phyloP scores from a whole-genome alignment of 768 basidiomycete genomes.

The button mushroom (Agaricus bisporus) region DNA sequence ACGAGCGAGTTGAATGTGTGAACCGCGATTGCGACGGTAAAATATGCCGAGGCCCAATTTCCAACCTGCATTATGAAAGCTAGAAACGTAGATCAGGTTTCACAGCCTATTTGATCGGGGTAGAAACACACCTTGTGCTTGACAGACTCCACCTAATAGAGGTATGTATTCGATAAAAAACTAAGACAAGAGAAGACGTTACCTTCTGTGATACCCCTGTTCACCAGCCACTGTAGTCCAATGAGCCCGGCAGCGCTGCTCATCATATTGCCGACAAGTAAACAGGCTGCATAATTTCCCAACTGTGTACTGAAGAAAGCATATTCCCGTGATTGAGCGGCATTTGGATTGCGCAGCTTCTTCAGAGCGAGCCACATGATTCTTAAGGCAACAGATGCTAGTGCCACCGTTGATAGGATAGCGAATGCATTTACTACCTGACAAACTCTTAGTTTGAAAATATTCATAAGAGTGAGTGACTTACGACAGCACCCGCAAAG shows the following conservation, averaged over 20 bases:
- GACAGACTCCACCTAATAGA: constrained; percentile 41
- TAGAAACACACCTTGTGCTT: constrained; percentile 45
- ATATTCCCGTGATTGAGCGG: constrained; percentile 34
- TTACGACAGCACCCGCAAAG: constrained; percentile 33
- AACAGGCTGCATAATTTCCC: constrained; percentile 60
- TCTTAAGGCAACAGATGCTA: constrained; percentile 44
- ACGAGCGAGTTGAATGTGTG: constrained; percentile 68
- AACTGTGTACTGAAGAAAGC: constrained; percentile 69
- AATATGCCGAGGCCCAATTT: constrained; percentile 56
- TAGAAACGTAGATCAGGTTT: constrained; percentile 18
- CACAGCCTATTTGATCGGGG: neutral
- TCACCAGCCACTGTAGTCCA: constrained; percentile 41
- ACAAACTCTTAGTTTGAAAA: neutral
- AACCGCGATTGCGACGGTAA: constrained; percentile 56
- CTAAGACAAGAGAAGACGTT: constrained; percentile 10
- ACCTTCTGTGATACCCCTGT: constrained; percentile 45
- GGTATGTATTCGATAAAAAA: neutral
- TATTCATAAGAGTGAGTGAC: constrained; percentile 11
- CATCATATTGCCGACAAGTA: constrained; percentile 54
- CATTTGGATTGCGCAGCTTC: constrained; percentile 22
- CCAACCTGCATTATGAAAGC: constrained; percentile 57
- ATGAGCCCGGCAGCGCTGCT: constrained; percentile 49
- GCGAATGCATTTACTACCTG: constrained; percentile 50
- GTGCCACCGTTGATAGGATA: constrained; percentile 44
- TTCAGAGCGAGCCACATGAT: constrained; percentile 40